These are phyloP conservation scores for Hypoxylon sp. DNA, from an alignment of 2,329 filamentous ascomycete genomes.

Conservation along the genomic window DNA sequence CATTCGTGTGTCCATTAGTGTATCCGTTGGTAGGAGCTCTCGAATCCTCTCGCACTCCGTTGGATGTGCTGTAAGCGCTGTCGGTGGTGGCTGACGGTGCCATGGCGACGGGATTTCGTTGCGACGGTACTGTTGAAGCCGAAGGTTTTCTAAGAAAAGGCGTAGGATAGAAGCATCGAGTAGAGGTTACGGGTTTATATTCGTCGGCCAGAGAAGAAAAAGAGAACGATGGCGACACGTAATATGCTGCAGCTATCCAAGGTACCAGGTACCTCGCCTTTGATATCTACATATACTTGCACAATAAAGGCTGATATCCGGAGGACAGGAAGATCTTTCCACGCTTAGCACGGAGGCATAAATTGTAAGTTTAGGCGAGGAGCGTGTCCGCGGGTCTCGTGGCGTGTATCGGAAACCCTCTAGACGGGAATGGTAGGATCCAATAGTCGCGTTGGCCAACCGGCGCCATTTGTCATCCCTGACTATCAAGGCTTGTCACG, in stretches of 20 bases:
- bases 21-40: slow-evolving; percentile 43
- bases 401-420: slow-evolving; percentile 41
- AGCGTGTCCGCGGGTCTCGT: slow-evolving; percentile 26
- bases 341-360: slow-evolving; percentile 43
- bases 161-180: slow-evolving; percentile 18
- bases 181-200: slow-evolving; percentile 40
- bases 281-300: slow-evolving; percentile 22
- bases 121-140: slow-evolving; percentile 32
- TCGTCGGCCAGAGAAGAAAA: slow-evolving; percentile 18
- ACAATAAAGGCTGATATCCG: slow-evolving; percentile 38
- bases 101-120: slow-evolving; percentile 41
- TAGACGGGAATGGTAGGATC: slow-evolving; percentile 31
- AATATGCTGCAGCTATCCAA: slow-evolving; percentile 21
- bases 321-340: slow-evolving; percentile 45
- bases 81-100: slow-evolving; percentile 43
- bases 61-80: slow-evolving; percentile 35
- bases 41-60: slow-evolving; percentile 38
- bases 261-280: slow-evolving; percentile 13
- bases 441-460: slow-evolving; percentile 25
- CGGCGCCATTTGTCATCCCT: slow-evolving; percentile 35
- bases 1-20: slow-evolving; percentile 39
- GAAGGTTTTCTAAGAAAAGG: slow-evolving; percentile 26
- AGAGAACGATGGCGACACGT: slow-evolving; percentile 16
- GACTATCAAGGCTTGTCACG: slow-evolving; percentile 21
- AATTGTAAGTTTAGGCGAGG: slow-evolving; percentile 39